Evolutionary conservation across 495 filamentous ascomycete species (phyloP).

Genomic region (Penicillium flavigenum): DNA sequence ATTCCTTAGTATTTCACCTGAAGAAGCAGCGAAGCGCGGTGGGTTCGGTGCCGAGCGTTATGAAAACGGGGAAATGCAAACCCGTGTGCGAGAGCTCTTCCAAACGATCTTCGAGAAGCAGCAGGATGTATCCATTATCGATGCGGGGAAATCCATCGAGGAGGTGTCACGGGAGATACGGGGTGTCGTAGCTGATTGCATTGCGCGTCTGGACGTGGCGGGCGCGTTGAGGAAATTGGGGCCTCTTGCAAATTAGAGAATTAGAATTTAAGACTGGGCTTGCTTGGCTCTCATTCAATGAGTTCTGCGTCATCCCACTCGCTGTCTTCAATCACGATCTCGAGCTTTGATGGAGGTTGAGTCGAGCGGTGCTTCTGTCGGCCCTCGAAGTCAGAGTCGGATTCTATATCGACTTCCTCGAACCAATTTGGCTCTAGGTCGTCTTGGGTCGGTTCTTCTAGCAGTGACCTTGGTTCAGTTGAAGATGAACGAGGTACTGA

Average conservation of each 20-base stretch:
- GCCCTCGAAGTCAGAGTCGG: conserved; percentile 31
- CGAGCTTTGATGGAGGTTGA: conserved; percentile 25
- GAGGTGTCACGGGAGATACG: conserved; percentile 60
- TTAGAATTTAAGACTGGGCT: neutral
- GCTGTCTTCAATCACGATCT: conserved; percentile 61
- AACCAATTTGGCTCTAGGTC: conserved; percentile 43
- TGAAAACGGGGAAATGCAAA: conserved; percentile 81
- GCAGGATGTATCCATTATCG: conserved; percentile 43
- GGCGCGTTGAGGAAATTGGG: conserved; percentile 43
- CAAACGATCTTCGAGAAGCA: conserved; percentile 42
- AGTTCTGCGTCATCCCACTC: conserved; percentile 55
- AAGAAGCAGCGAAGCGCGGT: conserved; percentile 69
- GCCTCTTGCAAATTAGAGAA: conserved; percentile 33
- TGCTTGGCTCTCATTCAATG: conserved; percentile 38
- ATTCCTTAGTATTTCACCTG: conserved; percentile 77
- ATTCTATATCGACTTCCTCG: conserved; percentile 34
- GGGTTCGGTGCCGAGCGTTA: conserved; percentile 89
- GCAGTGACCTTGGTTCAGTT: conserved; percentile 2
- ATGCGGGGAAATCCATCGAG: conserved; percentile 54
- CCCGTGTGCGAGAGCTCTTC: conserved; percentile 74
- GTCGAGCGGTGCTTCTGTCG: conserved; percentile 16
- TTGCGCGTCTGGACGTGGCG: conserved; percentile 37
- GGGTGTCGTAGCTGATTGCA: conserved; percentile 51
- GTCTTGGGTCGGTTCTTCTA: conserved; percentile 24
- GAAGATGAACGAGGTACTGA: conserved; percentile 2